Evolutionary conservation across 768 basidiomycete species (phyloP).

Genomic region (Boletus edulis): DNA sequence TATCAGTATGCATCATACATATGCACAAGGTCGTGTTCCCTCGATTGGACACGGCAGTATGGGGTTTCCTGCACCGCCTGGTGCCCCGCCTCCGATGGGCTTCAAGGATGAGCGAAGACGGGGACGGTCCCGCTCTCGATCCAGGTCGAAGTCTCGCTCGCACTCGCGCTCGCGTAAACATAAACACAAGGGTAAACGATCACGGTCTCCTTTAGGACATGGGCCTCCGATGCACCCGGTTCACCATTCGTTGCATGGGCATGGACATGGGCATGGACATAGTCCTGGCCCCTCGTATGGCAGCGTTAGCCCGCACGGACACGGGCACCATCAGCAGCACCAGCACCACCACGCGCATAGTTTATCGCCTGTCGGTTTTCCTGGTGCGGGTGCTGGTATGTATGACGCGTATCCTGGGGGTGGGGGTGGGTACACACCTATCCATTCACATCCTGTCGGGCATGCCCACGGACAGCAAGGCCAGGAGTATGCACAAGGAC

Average conservation of each 20-base stretch:
- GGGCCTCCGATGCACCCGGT: not conserved
- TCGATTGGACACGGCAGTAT: not conserved
- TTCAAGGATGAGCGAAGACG: not conserved
- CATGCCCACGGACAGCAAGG: not conserved
- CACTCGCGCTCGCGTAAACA: not conserved
- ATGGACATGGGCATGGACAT: not conserved
- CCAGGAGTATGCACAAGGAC: not conserved
- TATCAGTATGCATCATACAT: too few relatives aligned
- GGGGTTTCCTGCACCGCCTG: not conserved
- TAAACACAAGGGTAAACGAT: too few relatives aligned
- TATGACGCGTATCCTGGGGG: not conserved
- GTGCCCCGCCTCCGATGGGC: not conserved
- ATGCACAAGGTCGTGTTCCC: not conserved
- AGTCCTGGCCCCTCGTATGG: not conserved
- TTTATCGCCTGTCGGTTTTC: not conserved
- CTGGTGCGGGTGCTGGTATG: not conserved
- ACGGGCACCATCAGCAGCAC: not conserved
- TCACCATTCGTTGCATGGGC: not conserved
- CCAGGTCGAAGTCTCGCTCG: not conserved
- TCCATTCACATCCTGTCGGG: slow-evolving; percentile 6
- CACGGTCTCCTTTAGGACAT: too few relatives aligned
- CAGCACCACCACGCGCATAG: not conserved
- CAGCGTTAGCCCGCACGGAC: not conserved
- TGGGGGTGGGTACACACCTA: slow-evolving; percentile 1
- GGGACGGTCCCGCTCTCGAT: not conserved